Evolutionary conservation across 2,329 filamentous ascomycete genomes (phyloP).

Genomic region (Madurella mycetomatis): DNA sequence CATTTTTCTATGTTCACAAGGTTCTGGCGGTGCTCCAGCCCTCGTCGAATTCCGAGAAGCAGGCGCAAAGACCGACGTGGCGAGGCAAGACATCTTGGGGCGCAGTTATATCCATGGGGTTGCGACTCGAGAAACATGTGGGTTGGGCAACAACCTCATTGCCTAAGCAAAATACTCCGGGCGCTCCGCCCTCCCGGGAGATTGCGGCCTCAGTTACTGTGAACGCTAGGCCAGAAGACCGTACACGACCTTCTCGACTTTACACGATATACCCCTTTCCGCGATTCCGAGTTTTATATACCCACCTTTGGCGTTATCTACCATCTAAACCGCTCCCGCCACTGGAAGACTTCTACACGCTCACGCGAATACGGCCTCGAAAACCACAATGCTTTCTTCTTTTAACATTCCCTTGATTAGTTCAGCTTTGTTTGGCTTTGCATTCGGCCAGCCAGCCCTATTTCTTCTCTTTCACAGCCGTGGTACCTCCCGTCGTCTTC

Average conservation of each 20-base stretch:
- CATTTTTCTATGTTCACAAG: not conserved
- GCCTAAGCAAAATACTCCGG: no score
- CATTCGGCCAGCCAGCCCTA: not conserved
- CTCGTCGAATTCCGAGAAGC: not conserved
- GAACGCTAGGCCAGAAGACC: not conserved
- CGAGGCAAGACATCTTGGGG: not conserved
- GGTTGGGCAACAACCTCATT: no score
- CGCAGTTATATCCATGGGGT: no score
- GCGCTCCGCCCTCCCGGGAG: no score
- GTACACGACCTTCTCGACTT: slow-evolving; percentile 15
- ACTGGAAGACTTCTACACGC: slow-evolving; percentile 28
- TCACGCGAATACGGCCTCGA: slow-evolving; percentile 31
- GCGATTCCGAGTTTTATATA: slow-evolving; percentile 18
- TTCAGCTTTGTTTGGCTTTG: not conserved
- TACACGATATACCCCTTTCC: slow-evolving; percentile 8
- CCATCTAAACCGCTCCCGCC: slow-evolving; percentile 15
- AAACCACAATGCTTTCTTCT: slow-evolving; percentile 2
- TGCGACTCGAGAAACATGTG: no score
- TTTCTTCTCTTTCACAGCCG: not conserved
- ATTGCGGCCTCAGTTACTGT: no score
- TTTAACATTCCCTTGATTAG: not conserved
- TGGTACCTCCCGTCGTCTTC: not conserved
- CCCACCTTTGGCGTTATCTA: slow-evolving; percentile 16
- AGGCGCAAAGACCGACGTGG: not conserved
- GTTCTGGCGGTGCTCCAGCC: not conserved